phyloP scores from a whole-genome alignment of 495 filamentous ascomycete genomes.

The Trichocladium antarcticum region DNA sequence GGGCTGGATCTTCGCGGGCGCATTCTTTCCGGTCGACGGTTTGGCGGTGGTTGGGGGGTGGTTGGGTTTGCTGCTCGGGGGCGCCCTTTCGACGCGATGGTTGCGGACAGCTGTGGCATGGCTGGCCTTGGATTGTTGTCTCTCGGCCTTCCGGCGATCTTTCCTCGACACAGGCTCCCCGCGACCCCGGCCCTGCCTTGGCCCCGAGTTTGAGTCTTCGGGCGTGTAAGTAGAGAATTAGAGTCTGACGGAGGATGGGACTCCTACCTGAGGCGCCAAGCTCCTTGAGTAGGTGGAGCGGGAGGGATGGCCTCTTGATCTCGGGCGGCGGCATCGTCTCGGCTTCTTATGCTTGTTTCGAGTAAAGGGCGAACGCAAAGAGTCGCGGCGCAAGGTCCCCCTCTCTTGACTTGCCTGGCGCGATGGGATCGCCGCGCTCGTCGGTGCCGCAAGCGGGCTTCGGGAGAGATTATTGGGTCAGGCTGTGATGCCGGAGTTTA shows the following conservation, averaged over 20 bases:
- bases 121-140: conserved; percentile 31
- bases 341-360: background rate
- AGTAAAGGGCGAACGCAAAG: background rate
- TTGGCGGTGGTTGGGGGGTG: background rate
- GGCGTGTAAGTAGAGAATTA: background rate
- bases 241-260: background rate
- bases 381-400: too few relatives aligned
- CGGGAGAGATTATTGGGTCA: too few relatives aligned
- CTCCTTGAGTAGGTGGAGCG: conserved; percentile 21
- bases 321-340: conserved; percentile 12
- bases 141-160: conserved; percentile 41
- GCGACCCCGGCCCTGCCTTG: background rate
- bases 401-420: too few relatives aligned
- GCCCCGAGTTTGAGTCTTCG: conserved; percentile 3
- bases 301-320: conserved; percentile 14
- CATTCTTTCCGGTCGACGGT: background rate
- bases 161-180: conserved; percentile 28
- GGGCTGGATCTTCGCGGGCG: background rate
- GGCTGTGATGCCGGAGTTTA: too few relatives aligned
- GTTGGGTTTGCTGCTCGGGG: background rate
- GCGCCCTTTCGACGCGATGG: conserved; percentile 6
- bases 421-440: too few relatives aligned
- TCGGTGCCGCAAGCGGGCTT: too few relatives aligned
- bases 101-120: conserved; percentile 10
- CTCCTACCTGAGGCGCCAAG: conserved; percentile 14